Evolutionary conservation across 352 stramenopile genomes (phyloP), one percentile per base, ranked within the genome.

Genomic region (Globisporangium canariense): DNA sequence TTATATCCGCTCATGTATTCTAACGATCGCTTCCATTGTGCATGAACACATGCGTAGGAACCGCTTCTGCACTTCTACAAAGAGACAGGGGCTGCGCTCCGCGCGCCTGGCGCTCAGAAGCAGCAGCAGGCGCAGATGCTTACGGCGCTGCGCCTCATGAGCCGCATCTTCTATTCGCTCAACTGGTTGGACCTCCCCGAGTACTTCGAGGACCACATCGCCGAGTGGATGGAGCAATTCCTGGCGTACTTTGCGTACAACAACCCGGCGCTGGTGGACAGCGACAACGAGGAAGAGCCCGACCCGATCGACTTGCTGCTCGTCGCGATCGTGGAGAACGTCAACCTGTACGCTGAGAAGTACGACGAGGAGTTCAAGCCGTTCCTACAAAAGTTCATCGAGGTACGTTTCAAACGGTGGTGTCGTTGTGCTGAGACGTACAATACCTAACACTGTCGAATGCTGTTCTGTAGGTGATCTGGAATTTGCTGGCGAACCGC

Each of bases 301-400:
- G 89, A 88, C 52, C 87, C 89, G 16, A 91, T 99, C 61, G 97
- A 99, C 66, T 81, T 86, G 25, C 66, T 99, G 11, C 82, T 98
- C 10, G 83, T 97, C 20, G 94, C 96, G 8, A 97, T 99, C 56
- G 89, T 99, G 14, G 91, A 99, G 73, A 99, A 99, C 82, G 78
- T 99, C 9, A 97, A 97, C 58, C 72, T 99, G 51, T 99, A 99
- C 71, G 91, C 91, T 0, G 91, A 97, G 66, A 99, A 99, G 81
- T 99, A 99, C 75, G 98, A 99, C 60, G 98, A 99, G 77, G 93
- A 98, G 57, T 99, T 99, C 77, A 84, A 97, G 46, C 89, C 91
- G 11, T 99, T 96, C 69, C 66, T 99, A 64, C 84, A 90, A 30
- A 83, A 88, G 54, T 99, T 99, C 74, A 98, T 92, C 0, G 81